Evolutionary conservation across 768 basidiomycete genomes (phyloP).

Genomic region (Russula emetica): DNA sequence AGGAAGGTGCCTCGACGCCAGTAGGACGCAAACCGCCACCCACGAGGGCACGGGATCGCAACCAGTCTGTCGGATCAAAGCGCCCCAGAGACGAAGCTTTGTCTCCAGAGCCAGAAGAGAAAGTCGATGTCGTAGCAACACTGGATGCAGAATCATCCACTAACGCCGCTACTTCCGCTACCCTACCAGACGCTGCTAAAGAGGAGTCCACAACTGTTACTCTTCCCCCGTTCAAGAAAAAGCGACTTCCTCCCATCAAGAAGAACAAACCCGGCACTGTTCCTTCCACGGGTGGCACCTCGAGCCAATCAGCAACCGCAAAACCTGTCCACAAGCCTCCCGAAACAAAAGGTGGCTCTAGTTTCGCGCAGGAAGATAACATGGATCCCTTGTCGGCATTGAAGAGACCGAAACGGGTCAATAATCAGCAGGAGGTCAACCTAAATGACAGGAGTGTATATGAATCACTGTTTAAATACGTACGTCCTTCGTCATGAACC

Average conservation of each 20-base stretch:
- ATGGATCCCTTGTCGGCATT: slow-evolving; percentile 23
- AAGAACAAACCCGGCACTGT: slow-evolving; percentile 23
- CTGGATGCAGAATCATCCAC: slow-evolving; percentile 16
- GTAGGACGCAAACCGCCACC: slow-evolving; percentile 23
- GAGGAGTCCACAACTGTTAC: slow-evolving; percentile 21
- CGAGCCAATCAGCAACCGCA: slow-evolving; percentile 6
- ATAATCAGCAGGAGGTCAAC: slow-evolving; percentile 28
- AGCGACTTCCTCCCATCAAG: slow-evolving; percentile 26
- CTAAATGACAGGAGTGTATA: slow-evolving; percentile 29
- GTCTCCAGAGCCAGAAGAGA: slow-evolving; percentile 19
- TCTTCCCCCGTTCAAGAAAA: slow-evolving; percentile 28
- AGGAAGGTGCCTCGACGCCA: slow-evolving; percentile 23
- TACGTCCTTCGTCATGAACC: slow-evolving; percentile 19
- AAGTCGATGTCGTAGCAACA: slow-evolving; percentile 8
- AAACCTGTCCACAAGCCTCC: slow-evolving; percentile 9
- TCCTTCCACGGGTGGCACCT: slow-evolving; percentile 9
- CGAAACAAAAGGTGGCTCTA: slow-evolving; percentile 9
- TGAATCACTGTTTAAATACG: slow-evolving; percentile 29
- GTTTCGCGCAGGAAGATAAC: slow-evolving; percentile 3
- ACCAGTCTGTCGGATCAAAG: slow-evolving; percentile 18
- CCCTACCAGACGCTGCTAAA: slow-evolving; percentile 13
- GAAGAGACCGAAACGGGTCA: slow-evolving; percentile 25
- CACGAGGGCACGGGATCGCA: slow-evolving; percentile 12
- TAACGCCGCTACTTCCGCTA: slow-evolving; percentile 5
- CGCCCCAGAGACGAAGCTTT: slow-evolving; percentile 18